phyloP scores from a whole-genome alignment of 2,329 filamentous ascomycete genomes.

The Diplodia intermedia region DNA sequence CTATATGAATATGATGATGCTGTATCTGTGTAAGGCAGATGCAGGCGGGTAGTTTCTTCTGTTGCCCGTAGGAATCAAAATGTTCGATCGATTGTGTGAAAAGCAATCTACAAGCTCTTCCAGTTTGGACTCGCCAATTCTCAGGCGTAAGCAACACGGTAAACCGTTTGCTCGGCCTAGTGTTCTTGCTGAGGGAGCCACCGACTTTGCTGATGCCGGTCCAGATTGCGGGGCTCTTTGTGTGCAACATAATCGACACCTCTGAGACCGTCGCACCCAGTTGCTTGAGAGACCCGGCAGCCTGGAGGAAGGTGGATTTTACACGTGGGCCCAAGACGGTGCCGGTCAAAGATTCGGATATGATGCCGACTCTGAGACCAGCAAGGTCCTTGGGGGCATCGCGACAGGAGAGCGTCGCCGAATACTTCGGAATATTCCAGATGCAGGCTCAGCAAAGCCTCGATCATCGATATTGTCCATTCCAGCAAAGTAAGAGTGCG shows the following conservation, averaged over 20 bases:
- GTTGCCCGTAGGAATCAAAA: too few relatives aligned
- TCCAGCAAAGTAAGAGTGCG: conserved; percentile 56
- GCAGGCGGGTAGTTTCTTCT: too few relatives aligned
- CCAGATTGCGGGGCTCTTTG: conserved; percentile 59
- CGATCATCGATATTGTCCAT: conserved; percentile 58
- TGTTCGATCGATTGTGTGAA: too few relatives aligned
- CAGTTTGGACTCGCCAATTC: conserved; percentile 41
- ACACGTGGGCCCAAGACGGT: conserved; percentile 51
- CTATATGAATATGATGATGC: too few relatives aligned
- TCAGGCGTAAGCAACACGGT: conserved; percentile 56
- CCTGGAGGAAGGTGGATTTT: conserved; percentile 51
- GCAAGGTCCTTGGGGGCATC: conserved; percentile 37
- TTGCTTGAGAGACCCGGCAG: conserved; percentile 51
- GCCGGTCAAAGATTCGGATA: conserved; percentile 41
- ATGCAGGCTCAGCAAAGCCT: conserved; percentile 44
- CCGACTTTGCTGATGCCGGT: conserved; percentile 53
- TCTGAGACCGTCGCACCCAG: conserved; percentile 60
- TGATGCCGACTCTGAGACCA: conserved; percentile 43
- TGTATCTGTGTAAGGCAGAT: too few relatives aligned
- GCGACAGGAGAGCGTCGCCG: conserved; percentile 35
- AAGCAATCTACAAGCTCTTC: background rate
- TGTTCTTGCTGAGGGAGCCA: conserved; percentile 54
- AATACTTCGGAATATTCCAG: conserved; percentile 42
- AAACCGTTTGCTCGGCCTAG: conserved; percentile 54
- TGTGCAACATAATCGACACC: conserved; percentile 59